Evolutionary conservation across 1,139 yeast species (phyloP), one percentile per base, ranked within the genome.

Genomic region (Pichia kudriavzevii): DNA sequence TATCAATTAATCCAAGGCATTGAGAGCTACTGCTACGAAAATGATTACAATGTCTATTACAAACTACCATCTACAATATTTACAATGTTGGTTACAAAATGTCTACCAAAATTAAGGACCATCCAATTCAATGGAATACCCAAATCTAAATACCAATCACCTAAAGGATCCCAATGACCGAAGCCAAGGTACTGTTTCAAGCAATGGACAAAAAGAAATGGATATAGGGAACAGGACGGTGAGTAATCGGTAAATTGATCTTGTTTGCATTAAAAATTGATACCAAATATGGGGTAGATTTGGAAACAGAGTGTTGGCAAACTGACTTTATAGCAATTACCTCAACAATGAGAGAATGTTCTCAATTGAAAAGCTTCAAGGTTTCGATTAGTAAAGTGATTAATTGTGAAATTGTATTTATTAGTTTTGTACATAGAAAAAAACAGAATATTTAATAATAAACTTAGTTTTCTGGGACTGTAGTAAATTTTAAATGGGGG

Each of bases 251-350:
- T 83, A 51, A 49, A 42, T 72, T 56, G 46, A 67, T 85, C 91
- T 85, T 64, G 95, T 83, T 85, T 83, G 94, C 94, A 65, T 84
- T 83, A 75, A 82, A 39, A 85, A 85, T 84, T 81, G 95, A 93
- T 79, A 74, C 83, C 78, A 70, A 72, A 70, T 77, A 80, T 66
- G 57, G 76, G 54, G 35, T 56, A 49, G 63, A 74, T 67, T 64
- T 68, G 76, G 83, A 82, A 78, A 94, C 95, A 80, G 94, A 83
- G 94, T 82, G 94, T 81, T 77, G 80, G 87, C 91, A 83, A 83
- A 77, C 85, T 63, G 56, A 17, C 11, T 19, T 18, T 15, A 15
- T 15, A 15, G 28, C 17, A 15, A 15, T 26, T 15, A 11, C 11
- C 15, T 11, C 15, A 25, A 26, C 28, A 21, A 22, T 27, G 22